A percentile compares a stretch with the other conserved stretches of the same genome.
These are phyloP conservation scores for Fistulina hepatica DNA, from an alignment of 1,284 basidiomycete species.

Conservation along the genomic window DNA sequence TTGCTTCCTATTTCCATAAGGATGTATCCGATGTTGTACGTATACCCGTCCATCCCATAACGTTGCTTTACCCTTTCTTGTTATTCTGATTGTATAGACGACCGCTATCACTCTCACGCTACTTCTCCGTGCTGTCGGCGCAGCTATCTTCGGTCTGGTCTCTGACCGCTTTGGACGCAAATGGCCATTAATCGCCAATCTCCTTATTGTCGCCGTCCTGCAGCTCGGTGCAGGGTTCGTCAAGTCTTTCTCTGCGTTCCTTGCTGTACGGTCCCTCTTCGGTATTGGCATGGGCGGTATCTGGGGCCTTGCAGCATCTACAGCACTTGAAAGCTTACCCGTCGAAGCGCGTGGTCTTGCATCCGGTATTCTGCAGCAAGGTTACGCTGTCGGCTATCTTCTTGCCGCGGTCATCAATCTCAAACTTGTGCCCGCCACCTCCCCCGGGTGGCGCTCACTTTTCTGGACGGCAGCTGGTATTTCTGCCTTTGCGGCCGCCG, in stretches of 20 bases:
- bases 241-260: conserved; percentile 57
- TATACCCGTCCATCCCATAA: conserved; percentile 8
- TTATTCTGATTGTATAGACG: conserved; percentile 33
- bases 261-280: conserved; percentile 67
- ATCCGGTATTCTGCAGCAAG: conserved; percentile 78
- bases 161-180: conserved; percentile 87
- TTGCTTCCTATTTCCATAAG: conserved; percentile 44
- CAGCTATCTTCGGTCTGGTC: conserved; percentile 72
- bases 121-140: conserved; percentile 81
- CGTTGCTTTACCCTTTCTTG: conserved; percentile 2
- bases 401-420: conserved; percentile 17
- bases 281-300: conserved; percentile 84
- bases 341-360: conserved; percentile 79
- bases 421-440: conserved; percentile 12
- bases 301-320: conserved; percentile 68
- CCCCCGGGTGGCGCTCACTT: conserved; percentile 33
- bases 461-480: conserved; percentile 48
- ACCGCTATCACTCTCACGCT: conserved; percentile 87
- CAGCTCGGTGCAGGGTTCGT: conserved; percentile 73
- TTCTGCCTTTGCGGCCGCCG: conserved; percentile 42
- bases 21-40: conserved; percentile 42
- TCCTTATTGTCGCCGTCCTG: conserved; percentile 61
- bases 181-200: conserved; percentile 81
- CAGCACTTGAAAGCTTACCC: conserved; percentile 84
- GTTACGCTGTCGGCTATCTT: conserved; percentile 60